These are phyloP conservation scores for Nosema granulosis DNA, from an alignment of 371 early-diverging fungal species.

Conservation along the genomic window DNA sequence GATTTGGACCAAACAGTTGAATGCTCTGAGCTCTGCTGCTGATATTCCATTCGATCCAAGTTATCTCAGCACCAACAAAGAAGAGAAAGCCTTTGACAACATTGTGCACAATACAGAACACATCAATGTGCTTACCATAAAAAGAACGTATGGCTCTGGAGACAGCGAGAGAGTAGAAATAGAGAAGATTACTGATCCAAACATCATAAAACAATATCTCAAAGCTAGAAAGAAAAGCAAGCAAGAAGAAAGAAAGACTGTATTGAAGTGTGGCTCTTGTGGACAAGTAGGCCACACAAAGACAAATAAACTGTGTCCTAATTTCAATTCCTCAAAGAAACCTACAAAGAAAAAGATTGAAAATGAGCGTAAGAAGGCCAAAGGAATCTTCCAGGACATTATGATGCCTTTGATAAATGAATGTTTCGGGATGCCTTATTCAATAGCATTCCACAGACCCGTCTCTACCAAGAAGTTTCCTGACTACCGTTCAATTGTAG, in stretches of 20 bases:
- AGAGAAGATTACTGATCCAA: constrained; percentile 60
- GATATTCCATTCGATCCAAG: constrained; percentile 22
- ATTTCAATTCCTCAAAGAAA: constrained; percentile 53
- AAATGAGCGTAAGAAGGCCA: constrained; percentile 55
- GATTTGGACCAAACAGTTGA: constrained; percentile 83
- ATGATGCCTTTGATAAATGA: constrained; percentile 54
- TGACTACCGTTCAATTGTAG: constrained; percentile 61
- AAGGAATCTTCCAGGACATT: constrained; percentile 44
- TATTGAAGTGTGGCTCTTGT: constrained; percentile 66
- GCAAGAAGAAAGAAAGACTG: constrained; percentile 61
- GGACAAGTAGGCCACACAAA: constrained; percentile 68
- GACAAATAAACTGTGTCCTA: constrained; percentile 67
- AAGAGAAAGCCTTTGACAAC: background rate
- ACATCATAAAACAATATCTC: constrained; percentile 65
- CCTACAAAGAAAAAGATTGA: constrained; percentile 55
- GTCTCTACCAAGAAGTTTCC: constrained; percentile 68
- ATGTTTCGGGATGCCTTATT: constrained; percentile 59
- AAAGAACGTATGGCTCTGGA: constrained; percentile 52
- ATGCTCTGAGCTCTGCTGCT: constrained; percentile 67
- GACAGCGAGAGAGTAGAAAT: constrained; percentile 42
- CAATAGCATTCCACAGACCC: constrained; percentile 67
- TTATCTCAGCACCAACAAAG: background rate
- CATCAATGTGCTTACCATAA: constrained; percentile 55
- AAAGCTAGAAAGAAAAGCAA: constrained; percentile 62
- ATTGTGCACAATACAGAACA: background rate